Evolutionary conservation across 352 stramenopile genomes (phyloP), one percentile per base, ranked within the genome.

Genomic region (Pythium dissotocum): DNA sequence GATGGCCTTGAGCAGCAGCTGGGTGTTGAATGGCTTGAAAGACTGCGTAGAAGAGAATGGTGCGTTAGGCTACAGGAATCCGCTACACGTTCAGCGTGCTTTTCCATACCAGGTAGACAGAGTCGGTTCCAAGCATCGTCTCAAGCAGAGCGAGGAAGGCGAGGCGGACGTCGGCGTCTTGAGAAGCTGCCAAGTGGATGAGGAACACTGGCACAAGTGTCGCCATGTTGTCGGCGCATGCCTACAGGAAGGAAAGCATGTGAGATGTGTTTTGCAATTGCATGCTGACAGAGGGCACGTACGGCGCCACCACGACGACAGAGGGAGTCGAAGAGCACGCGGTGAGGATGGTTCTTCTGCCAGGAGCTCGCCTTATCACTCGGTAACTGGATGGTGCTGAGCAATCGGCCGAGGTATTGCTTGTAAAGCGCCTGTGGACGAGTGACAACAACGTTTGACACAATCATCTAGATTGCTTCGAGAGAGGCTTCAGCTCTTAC

Each of bases 131-230:
- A 14, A 95, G 78, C 82, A 95, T 89, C 4, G 88, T 92, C 70
- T 96, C 85, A 13, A 96, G 66, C 33, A 96, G 77, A n/a, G 87
- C 86, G 55, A 95, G 79, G 64, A 94, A 95, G 33, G 84, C 77
- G 18, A 95, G 73, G 4, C 87, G 84, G 44, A 95, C 80, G 64
- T 94, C 85, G 6, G 85, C 79, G 44, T 93, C 87, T 35, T 83
- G 79, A n/a, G 67, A 58, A 33, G 83, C 73, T 10, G 89, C 81
- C 46, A 95, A 63, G 63, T 95, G 85, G 10, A 85, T 46, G 42
- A 95, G 63, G 44, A 94, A 63, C 35, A 88, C 82, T 16, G 84
- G 83, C 0, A 92, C 72, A 28, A 94, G 70, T 58, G 75, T 77
- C 14, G 57, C 65, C 69, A 95, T 76, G 49, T 82, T 89, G 18